Conservation (phyloP, 768 basidiomycete species). For the Phaeotremella fagi region DNA sequence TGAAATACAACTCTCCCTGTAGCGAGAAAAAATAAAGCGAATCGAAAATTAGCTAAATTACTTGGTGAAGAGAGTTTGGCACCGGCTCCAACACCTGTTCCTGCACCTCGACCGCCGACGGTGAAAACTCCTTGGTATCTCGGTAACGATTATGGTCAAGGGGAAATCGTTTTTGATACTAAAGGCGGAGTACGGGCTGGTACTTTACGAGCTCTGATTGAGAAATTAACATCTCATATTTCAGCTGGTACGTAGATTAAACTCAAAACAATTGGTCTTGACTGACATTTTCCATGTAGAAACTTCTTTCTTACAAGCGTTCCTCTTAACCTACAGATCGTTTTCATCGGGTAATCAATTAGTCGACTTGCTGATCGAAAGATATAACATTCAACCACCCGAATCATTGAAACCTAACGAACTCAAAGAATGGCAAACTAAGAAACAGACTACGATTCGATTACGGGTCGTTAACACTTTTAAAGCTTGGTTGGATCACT, state of each 20-base stretch:
- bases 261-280: too few relatives aligned
- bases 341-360: slow-evolving; percentile 80
- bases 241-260: not conserved
- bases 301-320: slow-evolving; percentile 74
- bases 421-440: slow-evolving; percentile 68
- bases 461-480: slow-evolving; percentile 90
- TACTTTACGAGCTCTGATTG: slow-evolving; percentile 76
- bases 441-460: slow-evolving; percentile 82
- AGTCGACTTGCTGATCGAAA: slow-evolving; percentile 70
- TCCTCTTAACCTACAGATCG: slow-evolving; percentile 93
- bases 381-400: slow-evolving; percentile 75
- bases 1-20: too few relatives aligned
- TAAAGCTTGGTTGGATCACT: slow-evolving; percentile 81
- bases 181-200: slow-evolving; percentile 82
- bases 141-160: slow-evolving; percentile 67
- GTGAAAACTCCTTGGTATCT: slow-evolving; percentile 70
- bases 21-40: slow-evolving; percentile 14
- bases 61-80: slow-evolving; percentile 38
- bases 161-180: slow-evolving; percentile 77
- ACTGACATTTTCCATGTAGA: slow-evolving; percentile 51
- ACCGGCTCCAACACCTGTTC: slow-evolving; percentile 6
- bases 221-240: slow-evolving; percentile 61
- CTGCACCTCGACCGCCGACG: slow-evolving; percentile 2
- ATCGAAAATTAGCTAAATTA: slow-evolving; percentile 44
- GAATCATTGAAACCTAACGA: slow-evolving; percentile 61